Conservation (phyloP, 2,329 filamentous ascomycete genomes). For the Fusarium foetens region DNA sequence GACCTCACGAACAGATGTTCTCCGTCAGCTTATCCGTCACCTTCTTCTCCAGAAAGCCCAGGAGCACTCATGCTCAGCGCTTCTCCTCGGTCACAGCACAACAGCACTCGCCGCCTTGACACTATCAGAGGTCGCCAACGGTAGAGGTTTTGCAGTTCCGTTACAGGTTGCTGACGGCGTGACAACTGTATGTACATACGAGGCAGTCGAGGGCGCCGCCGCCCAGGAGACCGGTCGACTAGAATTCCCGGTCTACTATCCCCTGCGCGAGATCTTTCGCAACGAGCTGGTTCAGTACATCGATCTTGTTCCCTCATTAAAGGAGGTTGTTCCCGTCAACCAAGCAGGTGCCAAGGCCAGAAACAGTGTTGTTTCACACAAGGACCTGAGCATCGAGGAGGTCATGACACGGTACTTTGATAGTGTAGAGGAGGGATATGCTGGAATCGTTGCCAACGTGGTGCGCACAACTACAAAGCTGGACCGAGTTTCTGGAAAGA, state of each 20-base stretch:
- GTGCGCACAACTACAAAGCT: slow-evolving; percentile 91
- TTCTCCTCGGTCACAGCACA: slow-evolving; percentile 87
- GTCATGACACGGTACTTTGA: slow-evolving; percentile 91
- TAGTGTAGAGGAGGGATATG: slow-evolving; percentile 82
- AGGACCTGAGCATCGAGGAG: slow-evolving; percentile 88
- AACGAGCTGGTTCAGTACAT: slow-evolving; percentile 80
- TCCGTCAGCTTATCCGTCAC: slow-evolving; percentile 75
- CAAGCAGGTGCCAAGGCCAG: slow-evolving; percentile 38
- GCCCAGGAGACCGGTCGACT: slow-evolving; percentile 34
- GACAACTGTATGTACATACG: slow-evolving; percentile 50
- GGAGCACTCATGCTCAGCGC: slow-evolving; percentile 68
- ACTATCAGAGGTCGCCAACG: slow-evolving; percentile 89
- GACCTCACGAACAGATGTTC: slow-evolving; percentile 79
- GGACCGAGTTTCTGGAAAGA: slow-evolving; percentile 57
- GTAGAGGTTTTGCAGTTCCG: slow-evolving; percentile 83
- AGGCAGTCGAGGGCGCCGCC: slow-evolving; percentile 31
- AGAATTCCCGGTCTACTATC: slow-evolving; percentile 72
- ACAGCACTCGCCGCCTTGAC: slow-evolving; percentile 88
- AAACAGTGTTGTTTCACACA: slow-evolving; percentile 67
- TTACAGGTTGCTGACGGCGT: slow-evolving; percentile 83
- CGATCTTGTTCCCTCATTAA: slow-evolving; percentile 63
- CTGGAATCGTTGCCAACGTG: slow-evolving; percentile 93
- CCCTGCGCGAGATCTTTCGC: slow-evolving; percentile 84
- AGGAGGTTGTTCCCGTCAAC: slow-evolving; percentile 57
- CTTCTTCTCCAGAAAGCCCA: slow-evolving; percentile 75